Evolutionary conservation across 129 eudicot genomes (phyloP).

Genomic region (Scalesia atractyloides): DNA sequence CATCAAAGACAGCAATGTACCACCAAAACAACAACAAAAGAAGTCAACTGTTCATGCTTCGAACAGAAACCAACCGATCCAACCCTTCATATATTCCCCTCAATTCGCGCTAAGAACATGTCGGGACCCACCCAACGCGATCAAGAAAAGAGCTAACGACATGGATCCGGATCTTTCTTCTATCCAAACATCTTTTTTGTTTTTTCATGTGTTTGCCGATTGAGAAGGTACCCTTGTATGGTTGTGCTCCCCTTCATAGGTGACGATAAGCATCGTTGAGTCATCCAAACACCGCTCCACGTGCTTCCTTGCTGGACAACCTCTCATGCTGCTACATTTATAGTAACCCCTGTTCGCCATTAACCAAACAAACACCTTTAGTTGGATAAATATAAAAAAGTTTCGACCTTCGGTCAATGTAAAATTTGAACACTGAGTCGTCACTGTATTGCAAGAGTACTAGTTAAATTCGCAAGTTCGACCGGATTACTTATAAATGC

Average conservation of each 20-base stretch:
- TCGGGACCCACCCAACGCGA: slow-evolving; percentile 40
- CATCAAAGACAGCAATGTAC: slow-evolving; percentile 23
- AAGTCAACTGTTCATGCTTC: slow-evolving; percentile 23
- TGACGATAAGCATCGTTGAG: slow-evolving; percentile 84
- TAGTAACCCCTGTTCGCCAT: slow-evolving; percentile 84
- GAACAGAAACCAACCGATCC: slow-evolving; percentile 30
- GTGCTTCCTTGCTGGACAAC: slow-evolving; percentile 97
- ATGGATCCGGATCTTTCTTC: slow-evolving; percentile 17
- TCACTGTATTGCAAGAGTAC: background rate
- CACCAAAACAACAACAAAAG: slow-evolving; percentile 20
- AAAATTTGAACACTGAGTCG: background rate
- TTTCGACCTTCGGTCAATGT: background rate
- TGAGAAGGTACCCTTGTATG: slow-evolving; percentile 76
- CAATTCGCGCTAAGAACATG: slow-evolving; percentile 36
- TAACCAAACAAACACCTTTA: slow-evolving; percentile 12
- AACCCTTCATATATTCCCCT: slow-evolving; percentile 22
- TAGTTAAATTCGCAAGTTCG: background rate
- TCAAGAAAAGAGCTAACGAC: slow-evolving; percentile 28
- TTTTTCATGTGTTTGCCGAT: slow-evolving; percentile 61
- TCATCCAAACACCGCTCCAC: slow-evolving; percentile 95
- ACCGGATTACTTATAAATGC: background rate
- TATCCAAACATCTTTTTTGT: background rate
- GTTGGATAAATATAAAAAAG: background rate
- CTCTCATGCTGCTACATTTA: slow-evolving; percentile 97
- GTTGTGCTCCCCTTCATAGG: slow-evolving; percentile 94